Evolutionary conservation across 768 basidiomycete genomes (phyloP).

Genomic region (Amanita exitialis): DNA sequence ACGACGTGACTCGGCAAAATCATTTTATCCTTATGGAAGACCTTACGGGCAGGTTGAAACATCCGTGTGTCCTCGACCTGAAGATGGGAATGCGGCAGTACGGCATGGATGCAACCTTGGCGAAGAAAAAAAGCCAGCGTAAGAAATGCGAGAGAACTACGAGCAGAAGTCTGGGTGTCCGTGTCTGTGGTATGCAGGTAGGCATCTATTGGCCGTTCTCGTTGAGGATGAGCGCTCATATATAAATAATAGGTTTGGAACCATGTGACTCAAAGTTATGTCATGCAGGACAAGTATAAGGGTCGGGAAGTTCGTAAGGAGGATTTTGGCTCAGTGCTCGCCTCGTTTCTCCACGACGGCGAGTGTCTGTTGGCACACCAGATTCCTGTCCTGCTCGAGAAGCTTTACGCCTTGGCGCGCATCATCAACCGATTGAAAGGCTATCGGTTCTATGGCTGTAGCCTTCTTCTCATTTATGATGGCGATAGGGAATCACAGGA

Average conservation of each 20-base stretch:
- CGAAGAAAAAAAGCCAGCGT: slow-evolving; percentile 96
- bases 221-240: slow-evolving; percentile 7
- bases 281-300: slow-evolving; percentile 92
- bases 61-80: slow-evolving; percentile 91
- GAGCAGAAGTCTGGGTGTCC: slow-evolving; percentile 79
- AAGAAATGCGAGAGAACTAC: slow-evolving; percentile 98
- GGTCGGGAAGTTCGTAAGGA: slow-evolving; percentile 84
- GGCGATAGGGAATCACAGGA: slow-evolving; percentile 88
- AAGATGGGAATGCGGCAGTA: slow-evolving; percentile 99
- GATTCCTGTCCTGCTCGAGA: slow-evolving; percentile 84
- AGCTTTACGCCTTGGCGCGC: slow-evolving; percentile 87
- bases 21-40: slow-evolving; percentile 99
- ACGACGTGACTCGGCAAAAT: slow-evolving; percentile 73
- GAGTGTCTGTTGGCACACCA: slow-evolving; percentile 79
- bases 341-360: slow-evolving; percentile 81
- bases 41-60: slow-evolving; percentile 83
- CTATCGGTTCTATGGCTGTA: slow-evolving; percentile 98
- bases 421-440: slow-evolving; percentile 86
- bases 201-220: slow-evolving; percentile 18
- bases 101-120: slow-evolving; percentile 84
- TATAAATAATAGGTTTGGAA: slow-evolving; percentile 68
- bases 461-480: slow-evolving; percentile 93
- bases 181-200: slow-evolving; percentile 99
- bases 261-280: slow-evolving; percentile 69
- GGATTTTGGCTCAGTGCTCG: slow-evolving; percentile 76